A percentile compares a stretch with the other conserved stretches of the same genome.
Evolutionary conservation across 345 rosid species (phyloP).

Genomic region (Boechera retrofracta): DNA sequence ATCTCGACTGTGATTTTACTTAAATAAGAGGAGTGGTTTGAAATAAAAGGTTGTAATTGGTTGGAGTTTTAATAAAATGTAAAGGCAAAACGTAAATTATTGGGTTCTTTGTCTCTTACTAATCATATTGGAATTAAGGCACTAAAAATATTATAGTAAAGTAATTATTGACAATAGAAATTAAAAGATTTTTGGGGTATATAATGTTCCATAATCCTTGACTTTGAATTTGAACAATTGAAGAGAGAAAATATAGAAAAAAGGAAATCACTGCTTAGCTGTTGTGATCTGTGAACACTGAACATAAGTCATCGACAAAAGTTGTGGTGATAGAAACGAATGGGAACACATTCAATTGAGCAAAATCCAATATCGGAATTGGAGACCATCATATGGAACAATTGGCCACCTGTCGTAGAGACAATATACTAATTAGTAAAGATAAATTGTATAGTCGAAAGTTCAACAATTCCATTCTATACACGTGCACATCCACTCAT

Average conservation of each 20-base stretch:
- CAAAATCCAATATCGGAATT: no score
- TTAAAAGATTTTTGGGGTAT: not conserved
- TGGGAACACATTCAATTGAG: no score
- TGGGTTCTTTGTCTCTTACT: not conserved
- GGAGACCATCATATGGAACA: no score
- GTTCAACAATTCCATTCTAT: no score
- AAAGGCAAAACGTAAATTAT: not conserved
- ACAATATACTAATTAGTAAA: no score
- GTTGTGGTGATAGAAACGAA: constrained; percentile 21
- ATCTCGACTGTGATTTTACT: not conserved
- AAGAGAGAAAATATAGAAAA: not conserved
- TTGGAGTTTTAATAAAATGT: not conserved
- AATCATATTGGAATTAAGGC: not conserved
- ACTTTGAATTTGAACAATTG: not conserved
- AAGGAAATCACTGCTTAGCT: constrained; percentile 32
- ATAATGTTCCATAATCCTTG: not conserved
- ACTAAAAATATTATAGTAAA: not conserved
- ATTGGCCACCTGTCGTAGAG: no score
- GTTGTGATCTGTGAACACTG: constrained; percentile 36
- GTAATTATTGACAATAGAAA: not conserved
- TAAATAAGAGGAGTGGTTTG: not conserved
- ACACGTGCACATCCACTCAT: no score
- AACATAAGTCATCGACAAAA: constrained; percentile 33
- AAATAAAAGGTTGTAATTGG: not conserved
- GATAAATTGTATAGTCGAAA: no score